Base-by-base conservation (phyloP, 2,329 filamentous ascomycete genomes). In the Scopulariopsis brevicaulis region DNA sequence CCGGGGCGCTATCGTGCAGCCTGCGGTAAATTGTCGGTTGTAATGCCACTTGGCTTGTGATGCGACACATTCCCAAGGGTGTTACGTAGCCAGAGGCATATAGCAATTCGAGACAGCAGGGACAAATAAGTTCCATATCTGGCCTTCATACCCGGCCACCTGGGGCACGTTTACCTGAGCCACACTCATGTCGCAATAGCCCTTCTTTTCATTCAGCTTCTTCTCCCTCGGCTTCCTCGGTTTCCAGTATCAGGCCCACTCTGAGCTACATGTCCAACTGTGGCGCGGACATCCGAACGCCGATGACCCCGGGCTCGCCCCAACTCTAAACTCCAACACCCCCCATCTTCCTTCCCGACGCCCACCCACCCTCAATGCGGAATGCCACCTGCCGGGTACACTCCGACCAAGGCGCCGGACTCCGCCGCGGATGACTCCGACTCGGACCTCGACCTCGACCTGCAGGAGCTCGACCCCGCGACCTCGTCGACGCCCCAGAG, bases 381-480 rank as follows among this genome's bases (percentile, higher is more conserved):
- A 70, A 82, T 84, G 81, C 78, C 81, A 67, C 72, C 76, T 74
- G 73, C 73, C 69, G 75, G 37, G 76, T 78, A 69, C 76, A 74
- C 67, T 71, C 74, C 64, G 74, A 81, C 67, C 80, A 57, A 85
- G 69, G 80, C 81, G 67, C 84, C 84, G 71, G 83, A 87, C 72
- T 83, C 81, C 60, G 79, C 79, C 60, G 72, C 76, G 65, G 77
- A 84, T 72, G 87, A 91, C 69, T 89, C 86, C 55, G 75, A 86
- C 59, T 71, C 73, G 61, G 87, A 93, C 69, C 82, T 86, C 64
- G 86, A 89, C 62, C 77, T 94, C 66, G 87, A 92, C 65, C 79
- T 90, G 64, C 81, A 90, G 66, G 89, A 93, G 76, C 84, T 94
- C 63, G 88, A 92, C 68, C 87, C 89, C 58, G 68, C 68, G 59